These are phyloP conservation scores for Phoma sp. DNA, from an alignment of 2,329 filamentous ascomycete species.

Conservation along the genomic window DNA sequence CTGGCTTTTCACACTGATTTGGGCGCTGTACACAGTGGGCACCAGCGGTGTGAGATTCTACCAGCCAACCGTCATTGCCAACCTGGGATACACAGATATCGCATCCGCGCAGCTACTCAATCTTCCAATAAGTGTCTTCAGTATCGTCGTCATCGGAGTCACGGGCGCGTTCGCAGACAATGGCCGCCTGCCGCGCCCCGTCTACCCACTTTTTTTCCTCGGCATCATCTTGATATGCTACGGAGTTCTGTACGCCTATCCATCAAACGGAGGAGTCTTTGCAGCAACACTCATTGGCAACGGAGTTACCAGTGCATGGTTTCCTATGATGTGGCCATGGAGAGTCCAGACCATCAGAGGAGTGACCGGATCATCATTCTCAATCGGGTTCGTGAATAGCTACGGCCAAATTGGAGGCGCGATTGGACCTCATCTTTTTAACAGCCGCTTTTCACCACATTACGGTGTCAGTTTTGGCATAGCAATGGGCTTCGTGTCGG, in stretches of 20 bases:
- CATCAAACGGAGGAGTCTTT: conserved; percentile 51
- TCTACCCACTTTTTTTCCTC: conserved; percentile 49
- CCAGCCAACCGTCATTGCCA: conserved; percentile 36
- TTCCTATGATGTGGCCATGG: conserved; percentile 49
- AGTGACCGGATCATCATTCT: conserved; percentile 53
- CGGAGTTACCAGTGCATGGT: conserved; percentile 21
- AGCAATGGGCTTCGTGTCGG: conserved; percentile 45
- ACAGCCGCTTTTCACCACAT: conserved; percentile 50
- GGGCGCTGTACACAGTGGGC: conserved; percentile 49
- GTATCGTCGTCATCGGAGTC: conserved; percentile 55
- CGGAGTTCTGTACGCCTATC: conserved; percentile 23
- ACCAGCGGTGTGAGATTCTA: conserved; percentile 27
- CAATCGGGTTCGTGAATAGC: conserved; percentile 52
- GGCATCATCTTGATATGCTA: conserved; percentile 56
- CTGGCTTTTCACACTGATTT: conserved; percentile 56
- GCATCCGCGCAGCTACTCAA: conserved; percentile 21
- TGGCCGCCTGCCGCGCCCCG: conserved; percentile 48
- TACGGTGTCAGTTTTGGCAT: conserved; percentile 49
- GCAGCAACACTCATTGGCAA: conserved; percentile 35
- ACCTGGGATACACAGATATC: conserved; percentile 22
- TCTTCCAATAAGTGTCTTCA: conserved; percentile 20
- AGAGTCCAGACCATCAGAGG: conserved; percentile 42
- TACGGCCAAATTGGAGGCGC: conserved; percentile 55
- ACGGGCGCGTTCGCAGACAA: conserved; percentile 32
- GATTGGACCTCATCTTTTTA: conserved; percentile 54